Evolutionary conservation across 306 rosid species (phyloP), one percentile per base, ranked within the genome.

Genomic region (Canavalia gladiata): DNA sequence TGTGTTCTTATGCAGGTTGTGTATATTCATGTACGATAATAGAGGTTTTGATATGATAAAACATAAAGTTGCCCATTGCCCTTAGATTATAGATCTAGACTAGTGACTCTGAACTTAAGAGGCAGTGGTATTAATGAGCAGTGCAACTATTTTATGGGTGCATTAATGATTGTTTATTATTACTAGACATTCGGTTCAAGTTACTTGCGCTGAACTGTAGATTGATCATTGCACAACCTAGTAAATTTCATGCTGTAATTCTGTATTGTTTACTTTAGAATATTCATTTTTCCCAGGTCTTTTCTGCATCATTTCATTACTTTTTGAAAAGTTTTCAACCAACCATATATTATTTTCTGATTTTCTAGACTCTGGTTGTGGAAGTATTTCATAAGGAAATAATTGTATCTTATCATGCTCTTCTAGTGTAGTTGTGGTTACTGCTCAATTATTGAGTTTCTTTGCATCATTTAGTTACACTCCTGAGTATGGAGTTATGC

Each of bases 401-500:
- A 74, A 18, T 30, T 34, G 7, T 46, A 66, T 74, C 29, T 54
- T 76, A 43, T 70, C 68, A 59, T 71, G 34, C 29, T 34, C 52
- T 52, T 57, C 31, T 54, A 45, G 50, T 51, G 47, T 75, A 10
- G 41, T 37, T 68, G 33, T 31, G 65, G 66, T 34, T 59, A 28
- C 39, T 68, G 28, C 74, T 50, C 33, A 34, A 65, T 39, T 35
- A 49, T 35, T 60, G 42, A 74, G 69, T 71, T 46, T 83, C 58
- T 70, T 28, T 37, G 51, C 79, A 29, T 69, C 57, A 52, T 76
- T 68, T 76, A 18, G 56, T 68, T 76, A 4, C 74, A 55, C 62
- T 47, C 13, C 12, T 4, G 3, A 60, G 46, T 68, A 34, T 25
- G 34, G 54, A 43, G 5, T 63, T 65, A 54, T 56, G 28, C 8